Evolutionary conservation across 106 monocot species (phyloP).

Genomic region (Dendrobium catenatum): DNA sequence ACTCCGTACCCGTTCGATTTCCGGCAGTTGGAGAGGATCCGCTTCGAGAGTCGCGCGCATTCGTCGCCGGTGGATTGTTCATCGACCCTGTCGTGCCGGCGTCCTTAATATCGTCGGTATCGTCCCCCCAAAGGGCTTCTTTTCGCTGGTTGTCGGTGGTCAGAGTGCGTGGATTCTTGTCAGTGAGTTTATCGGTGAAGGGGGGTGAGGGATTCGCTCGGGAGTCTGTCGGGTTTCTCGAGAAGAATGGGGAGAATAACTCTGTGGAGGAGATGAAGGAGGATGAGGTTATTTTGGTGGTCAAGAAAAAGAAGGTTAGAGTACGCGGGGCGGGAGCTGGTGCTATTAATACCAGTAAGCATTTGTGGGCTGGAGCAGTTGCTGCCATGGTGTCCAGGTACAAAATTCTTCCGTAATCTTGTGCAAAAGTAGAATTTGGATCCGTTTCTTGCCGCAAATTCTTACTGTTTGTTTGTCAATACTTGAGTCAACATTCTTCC

Average conservation of each 20-base stretch:
- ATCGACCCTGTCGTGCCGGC: conserved; percentile 30
- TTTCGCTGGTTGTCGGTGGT: neutral
- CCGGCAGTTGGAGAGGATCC: neutral
- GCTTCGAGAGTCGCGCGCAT: neutral
- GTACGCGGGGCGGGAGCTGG: conserved; percentile 23
- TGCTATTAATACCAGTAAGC: conserved; percentile 87
- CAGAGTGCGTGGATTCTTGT: conserved; percentile 32
- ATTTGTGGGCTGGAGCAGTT: conserved; percentile 90
- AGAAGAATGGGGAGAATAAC: conserved; percentile 39
- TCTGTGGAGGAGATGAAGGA: conserved; percentile 14
- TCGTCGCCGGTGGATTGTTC: conserved; percentile 53
- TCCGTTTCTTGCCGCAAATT: neutral
- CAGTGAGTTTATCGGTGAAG: conserved; percentile 82
- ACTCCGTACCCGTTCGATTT: neutral
- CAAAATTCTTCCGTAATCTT: neutral
- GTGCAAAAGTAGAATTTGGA: neutral
- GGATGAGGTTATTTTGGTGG: conserved; percentile 6
- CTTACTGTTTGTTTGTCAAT: neutral
- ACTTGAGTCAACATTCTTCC: neutral
- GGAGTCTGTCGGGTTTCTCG: conserved; percentile 41
- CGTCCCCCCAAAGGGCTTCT: conserved; percentile 11
- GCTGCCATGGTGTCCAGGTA: conserved; percentile 99
- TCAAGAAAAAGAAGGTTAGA: conserved; percentile 12
- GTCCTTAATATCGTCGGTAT: conserved; percentile 28
- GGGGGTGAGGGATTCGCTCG: conserved; percentile 39